Percentiles rank a stretch among this genome's conserved stretches.
Evolutionary conservation across 2,329 filamentous ascomycete species (phyloP).

Genomic region (Neopestalotiopsis sp.): DNA sequence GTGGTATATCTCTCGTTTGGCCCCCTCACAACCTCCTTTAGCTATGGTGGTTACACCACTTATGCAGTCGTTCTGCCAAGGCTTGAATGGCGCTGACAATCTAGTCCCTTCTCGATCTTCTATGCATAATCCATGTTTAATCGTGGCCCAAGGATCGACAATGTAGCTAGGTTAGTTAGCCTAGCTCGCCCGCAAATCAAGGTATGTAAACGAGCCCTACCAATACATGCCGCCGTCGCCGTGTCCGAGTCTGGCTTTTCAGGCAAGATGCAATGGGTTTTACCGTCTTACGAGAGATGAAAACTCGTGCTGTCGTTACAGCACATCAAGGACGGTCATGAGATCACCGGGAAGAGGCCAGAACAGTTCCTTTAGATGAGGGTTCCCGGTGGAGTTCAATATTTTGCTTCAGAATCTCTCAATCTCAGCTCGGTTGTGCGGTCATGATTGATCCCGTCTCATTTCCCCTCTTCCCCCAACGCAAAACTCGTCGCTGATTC

Average conservation of each 20-base stretch:
- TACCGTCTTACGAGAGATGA: neutral
- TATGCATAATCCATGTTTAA: conserved; percentile 14
- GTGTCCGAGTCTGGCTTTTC: neutral
- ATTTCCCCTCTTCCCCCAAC: neutral
- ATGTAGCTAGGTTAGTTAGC: neutral
- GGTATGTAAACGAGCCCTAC: neutral
- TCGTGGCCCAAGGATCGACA: neutral
- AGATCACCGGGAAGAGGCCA: neutral
- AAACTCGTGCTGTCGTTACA: neutral
- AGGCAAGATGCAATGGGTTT: neutral
- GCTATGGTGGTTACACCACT: conserved; percentile 9
- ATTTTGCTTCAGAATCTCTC: neutral
- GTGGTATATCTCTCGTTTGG: neutral
- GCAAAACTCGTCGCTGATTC: conserved; percentile 1
- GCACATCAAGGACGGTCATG: neutral
- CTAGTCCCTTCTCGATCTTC: conserved; percentile 11
- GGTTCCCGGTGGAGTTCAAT: neutral
- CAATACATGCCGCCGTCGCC: neutral
- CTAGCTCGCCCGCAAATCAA: neutral
- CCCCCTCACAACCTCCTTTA: conserved; percentile 2
- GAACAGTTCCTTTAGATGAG: neutral
- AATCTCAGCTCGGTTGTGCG: neutral
- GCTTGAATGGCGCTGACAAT: conserved; percentile 5
- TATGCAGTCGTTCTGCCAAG: neutral
- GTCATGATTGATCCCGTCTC: neutral